Evolutionary conservation across 495 filamentous ascomycete genomes (phyloP), one percentile per base, ranked within the genome.

Genomic region (Tuber aestivum): DNA sequence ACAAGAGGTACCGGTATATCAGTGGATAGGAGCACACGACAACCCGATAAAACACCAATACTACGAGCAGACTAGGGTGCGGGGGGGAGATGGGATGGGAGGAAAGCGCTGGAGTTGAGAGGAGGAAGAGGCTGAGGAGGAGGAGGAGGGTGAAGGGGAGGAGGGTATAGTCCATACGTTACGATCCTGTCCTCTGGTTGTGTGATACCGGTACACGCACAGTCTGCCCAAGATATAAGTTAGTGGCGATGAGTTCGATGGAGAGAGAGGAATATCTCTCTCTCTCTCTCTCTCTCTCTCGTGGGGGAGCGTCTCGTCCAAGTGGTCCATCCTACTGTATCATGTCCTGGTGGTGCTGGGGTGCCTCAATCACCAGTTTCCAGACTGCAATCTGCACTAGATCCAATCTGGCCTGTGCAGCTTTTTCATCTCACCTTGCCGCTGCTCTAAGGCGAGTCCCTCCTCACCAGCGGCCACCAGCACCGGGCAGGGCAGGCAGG

Each of bases 331-430:
- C 56, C 56, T 35, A 65, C 16, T 9, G n/a, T 65, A 27, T 35
- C 20, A 61, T 32, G 50, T 32, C 50, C 12, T 27, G 10, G 48
- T 56, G 23, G 50, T 61, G 50, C 27, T 27, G 2, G 6, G 14
- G 56, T 20, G 56, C 56, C 35, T 35, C 56, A 65, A 65, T 65
- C 56, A 7, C 56, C 56, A 35, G 14, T 65, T 65, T 35, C 56
- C 56, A 65, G 56, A 35, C 27, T 65, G 27, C 56, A 65, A 65
- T 65, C 56, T 18, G 56, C 56, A 35, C 56, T 35, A 27, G 56
- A 65, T 65, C n/a, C 27, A 65, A 35, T 35, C 56, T 65, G 56
- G 56, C 56, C 56, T 65, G 56, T 65, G 56, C 56, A 65, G 27
- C 27, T 35, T 65, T 65, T 56, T 61, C 3, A 27, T 27, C 12